Evolutionary conservation across 2,329 filamentous ascomycete species (phyloP).

Genomic region (Sclerotiophoma versabilis): DNA sequence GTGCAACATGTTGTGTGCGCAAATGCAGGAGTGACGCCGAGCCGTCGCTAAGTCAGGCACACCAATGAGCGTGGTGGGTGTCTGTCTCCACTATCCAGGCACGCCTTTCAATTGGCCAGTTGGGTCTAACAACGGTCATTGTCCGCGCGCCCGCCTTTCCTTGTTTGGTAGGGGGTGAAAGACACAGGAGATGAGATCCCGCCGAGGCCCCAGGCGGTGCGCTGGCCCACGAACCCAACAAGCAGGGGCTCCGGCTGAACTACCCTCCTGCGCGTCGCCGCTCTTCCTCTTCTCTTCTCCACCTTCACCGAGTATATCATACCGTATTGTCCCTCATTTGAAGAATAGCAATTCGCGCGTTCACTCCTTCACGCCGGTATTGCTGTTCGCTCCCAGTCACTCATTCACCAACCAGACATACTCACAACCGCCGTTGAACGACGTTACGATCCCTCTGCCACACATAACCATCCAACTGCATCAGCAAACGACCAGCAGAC

Average conservation of each 20-base stretch:
- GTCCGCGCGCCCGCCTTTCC: conserved; percentile 26
- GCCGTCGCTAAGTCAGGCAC: conserved; percentile 40
- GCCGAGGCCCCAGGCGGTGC: conserved; percentile 22
- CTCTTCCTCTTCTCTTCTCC: conserved; percentile 31
- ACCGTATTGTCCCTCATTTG: conserved; percentile 33
- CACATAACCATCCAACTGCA: conserved; percentile 17
- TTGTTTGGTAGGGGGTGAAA: conserved; percentile 9
- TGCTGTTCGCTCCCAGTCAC: conserved; percentile 37
- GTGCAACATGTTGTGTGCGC: conserved; percentile 23
- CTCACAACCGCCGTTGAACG: conserved; percentile 34
- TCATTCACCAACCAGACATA: conserved; percentile 31
- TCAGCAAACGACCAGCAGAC: conserved; percentile 11
- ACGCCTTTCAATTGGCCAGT: conserved; percentile 34
- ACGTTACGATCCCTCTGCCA: conserved; percentile 31
- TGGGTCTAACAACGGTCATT: conserved; percentile 34
- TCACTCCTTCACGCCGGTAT: conserved; percentile 49
- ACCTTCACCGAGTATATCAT: conserved; percentile 39
- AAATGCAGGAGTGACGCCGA: conserved; percentile 19
- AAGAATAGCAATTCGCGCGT: conserved; percentile 43
- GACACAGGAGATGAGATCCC: conserved; percentile 35
- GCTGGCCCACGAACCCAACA: conserved; percentile 22
- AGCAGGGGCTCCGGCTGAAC: conserved; percentile 27
- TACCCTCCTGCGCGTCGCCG: conserved; percentile 32
- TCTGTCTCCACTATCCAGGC: conserved; percentile 23
- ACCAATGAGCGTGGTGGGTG: conserved; percentile 32